Percentiles rank a stretch among this genome's conserved stretches.
phyloP scores from a whole-genome alignment of 2,329 filamentous ascomycete species.

The Paradendryphiella salina region DNA sequence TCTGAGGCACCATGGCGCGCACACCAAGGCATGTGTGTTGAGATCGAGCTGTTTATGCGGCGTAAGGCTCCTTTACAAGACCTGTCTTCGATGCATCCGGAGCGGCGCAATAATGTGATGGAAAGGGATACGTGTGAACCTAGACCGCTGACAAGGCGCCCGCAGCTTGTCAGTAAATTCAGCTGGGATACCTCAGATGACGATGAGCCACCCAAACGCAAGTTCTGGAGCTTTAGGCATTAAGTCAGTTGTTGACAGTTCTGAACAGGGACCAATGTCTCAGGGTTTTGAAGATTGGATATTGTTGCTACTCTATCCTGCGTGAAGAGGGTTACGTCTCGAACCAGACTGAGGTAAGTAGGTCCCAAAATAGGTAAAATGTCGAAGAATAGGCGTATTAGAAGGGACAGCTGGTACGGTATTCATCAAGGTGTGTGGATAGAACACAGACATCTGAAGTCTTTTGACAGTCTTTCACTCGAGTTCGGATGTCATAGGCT shows the following conservation, averaged over 20 bases:
- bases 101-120: not conserved
- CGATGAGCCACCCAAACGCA: not conserved
- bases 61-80: not conserved
- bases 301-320: no score
- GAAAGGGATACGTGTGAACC: not conserved
- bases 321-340: no score
- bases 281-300: no score
- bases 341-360: no score
- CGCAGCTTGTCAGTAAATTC: constrained; percentile 3
- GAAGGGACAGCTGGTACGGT: not conserved
- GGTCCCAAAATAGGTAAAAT: no score
- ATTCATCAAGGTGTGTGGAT: no score
- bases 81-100: not conserved
- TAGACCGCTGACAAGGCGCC: no score
- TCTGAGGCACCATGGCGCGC: not conserved
- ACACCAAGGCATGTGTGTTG: not conserved
- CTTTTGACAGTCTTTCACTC: no score
- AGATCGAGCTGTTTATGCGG: not conserved
- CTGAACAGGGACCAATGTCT: not conserved
- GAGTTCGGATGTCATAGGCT: not conserved
- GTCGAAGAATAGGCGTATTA: not conserved
- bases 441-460: not conserved
- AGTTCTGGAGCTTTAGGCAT: not conserved
- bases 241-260: not conserved
- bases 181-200: not conserved